A percentile compares a stretch with the other conserved stretches of the same genome.
These are phyloP conservation scores for Escallonia rubra DNA, from an alignment of 129 eudicot species.

Conservation along the genomic window DNA sequence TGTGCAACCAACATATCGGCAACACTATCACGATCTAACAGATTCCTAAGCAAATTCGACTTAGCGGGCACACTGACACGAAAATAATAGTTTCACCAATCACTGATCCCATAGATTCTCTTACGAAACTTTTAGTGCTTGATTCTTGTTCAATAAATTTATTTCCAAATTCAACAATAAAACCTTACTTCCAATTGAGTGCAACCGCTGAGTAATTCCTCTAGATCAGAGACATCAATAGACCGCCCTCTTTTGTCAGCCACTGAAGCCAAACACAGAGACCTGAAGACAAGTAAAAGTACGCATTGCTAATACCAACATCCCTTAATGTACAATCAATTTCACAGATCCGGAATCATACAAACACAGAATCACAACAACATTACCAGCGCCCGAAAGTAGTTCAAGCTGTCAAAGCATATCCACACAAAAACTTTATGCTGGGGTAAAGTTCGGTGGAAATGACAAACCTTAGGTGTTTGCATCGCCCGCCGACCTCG, in stretches of 20 bases:
- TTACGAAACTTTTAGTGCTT: neutral
- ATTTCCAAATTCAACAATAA: slow-evolving; percentile 10
- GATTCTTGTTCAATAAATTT: slow-evolving; percentile 1
- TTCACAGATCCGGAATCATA: neutral
- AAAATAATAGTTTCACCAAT: neutral
- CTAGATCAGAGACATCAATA: slow-evolving; percentile 83
- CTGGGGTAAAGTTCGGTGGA: neutral
- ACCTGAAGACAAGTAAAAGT: slow-evolving; percentile 60
- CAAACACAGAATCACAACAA: neutral
- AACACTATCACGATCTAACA: too few relatives aligned
- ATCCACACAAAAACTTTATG: too few relatives aligned
- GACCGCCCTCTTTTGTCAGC: slow-evolving; percentile 90
- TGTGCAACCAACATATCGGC: neutral
- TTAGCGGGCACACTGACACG: too few relatives aligned
- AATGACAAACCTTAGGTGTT: slow-evolving; percentile 52
- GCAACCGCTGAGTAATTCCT: slow-evolving; percentile 92
- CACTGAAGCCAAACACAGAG: slow-evolving; percentile 81
- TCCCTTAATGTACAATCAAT: slow-evolving; percentile 1
- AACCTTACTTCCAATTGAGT: slow-evolving; percentile 94
- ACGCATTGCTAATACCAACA: slow-evolving; percentile 16
- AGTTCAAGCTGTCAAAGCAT: neutral
- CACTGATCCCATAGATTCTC: neutral
- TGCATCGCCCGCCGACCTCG: slow-evolving; percentile 60
- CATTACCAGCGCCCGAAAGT: neutral
- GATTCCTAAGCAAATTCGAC: too few relatives aligned